Percentiles rank a stretch among this genome's conserved stretches.
Evolutionary conservation across 768 basidiomycete species (phyloP).

Genomic region (Lentinula edodes): DNA sequence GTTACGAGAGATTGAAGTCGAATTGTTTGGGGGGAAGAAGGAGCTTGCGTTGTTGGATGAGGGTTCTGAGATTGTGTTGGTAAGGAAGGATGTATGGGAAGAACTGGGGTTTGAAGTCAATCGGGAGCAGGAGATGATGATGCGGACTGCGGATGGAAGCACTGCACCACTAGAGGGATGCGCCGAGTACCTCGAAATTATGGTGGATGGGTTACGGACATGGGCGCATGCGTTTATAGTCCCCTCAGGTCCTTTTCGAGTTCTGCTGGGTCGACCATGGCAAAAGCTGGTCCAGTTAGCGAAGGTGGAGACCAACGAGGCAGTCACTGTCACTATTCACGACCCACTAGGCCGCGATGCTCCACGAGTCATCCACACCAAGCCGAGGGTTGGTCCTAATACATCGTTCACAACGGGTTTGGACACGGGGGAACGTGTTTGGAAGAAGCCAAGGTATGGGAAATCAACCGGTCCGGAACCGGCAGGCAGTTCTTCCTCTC

Average conservation of each 20-base stretch:
- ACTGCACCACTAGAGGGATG: conserved; percentile 1
- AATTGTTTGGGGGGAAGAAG: no score
- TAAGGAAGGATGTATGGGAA: background rate
- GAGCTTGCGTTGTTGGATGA: no score
- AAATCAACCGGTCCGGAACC: no score
- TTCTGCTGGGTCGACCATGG: conserved; percentile 10
- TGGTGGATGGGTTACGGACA: conserved; percentile 13
- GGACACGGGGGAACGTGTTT: no score
- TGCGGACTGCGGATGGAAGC: conserved; percentile 17
- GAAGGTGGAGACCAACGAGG: conserved; percentile 6
- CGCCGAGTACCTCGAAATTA: conserved; percentile 11
- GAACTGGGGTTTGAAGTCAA: conserved; percentile 12
- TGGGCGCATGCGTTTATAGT: conserved; percentile 20
- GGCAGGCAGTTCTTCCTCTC: no score
- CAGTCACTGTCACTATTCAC: background rate
- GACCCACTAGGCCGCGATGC: background rate
- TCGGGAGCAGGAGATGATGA: conserved; percentile 12
- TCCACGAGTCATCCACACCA: no score
- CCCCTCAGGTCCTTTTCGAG: conserved; percentile 11
- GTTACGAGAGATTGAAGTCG: no score
- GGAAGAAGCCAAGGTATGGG: no score
- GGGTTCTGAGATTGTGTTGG: no score
- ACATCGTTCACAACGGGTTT: no score
- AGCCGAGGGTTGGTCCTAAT: no score
- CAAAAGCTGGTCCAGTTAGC: conserved; percentile 11